Evolutionary conservation across 2,329 filamentous ascomycete genomes (phyloP).

Genomic region (Verticillium zaregamsianum): DNA sequence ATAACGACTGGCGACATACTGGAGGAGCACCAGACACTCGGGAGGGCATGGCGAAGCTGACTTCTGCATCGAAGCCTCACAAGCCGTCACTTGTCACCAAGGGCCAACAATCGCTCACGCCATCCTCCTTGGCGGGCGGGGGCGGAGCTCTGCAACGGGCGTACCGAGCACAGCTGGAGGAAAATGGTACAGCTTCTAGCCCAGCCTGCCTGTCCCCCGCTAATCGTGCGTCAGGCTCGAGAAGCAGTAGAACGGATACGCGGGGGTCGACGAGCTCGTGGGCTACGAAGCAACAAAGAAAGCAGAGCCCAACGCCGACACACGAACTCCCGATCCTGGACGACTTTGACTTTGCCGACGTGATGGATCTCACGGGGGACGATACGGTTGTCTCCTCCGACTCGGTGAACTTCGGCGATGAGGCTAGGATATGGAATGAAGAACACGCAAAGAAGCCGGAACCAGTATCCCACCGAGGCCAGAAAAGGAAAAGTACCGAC

Average conservation of each 20-base stretch:
- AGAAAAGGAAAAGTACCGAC: conserved; percentile 50
- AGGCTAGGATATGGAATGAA: conserved; percentile 38
- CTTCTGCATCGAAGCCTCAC: conserved; percentile 37
- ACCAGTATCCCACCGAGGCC: conserved; percentile 32
- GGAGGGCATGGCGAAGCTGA: conserved; percentile 40
- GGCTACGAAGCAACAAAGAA: neutral
- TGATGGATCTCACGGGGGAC: conserved; percentile 34
- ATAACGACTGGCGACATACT: conserved; percentile 3
- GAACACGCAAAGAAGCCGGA: conserved; percentile 34
- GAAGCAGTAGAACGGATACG: neutral
- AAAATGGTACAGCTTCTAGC: conserved; percentile 4
- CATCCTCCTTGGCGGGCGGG: conserved; percentile 26
- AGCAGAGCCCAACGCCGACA: neutral
- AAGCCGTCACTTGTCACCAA: conserved; percentile 39
- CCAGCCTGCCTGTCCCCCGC: neutral
- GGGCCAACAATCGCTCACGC: conserved; percentile 37
- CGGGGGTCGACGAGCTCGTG: neutral
- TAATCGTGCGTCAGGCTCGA: neutral
- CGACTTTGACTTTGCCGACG: conserved; percentile 18
- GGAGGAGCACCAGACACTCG: conserved; percentile 3
- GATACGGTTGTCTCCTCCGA: conserved; percentile 28
- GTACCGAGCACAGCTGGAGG: conserved; percentile 11
- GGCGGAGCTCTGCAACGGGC: conserved; percentile 17
- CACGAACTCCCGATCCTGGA: neutral
- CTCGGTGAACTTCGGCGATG: conserved; percentile 29